Evolutionary conservation across 1,284 basidiomycete genomes (phyloP).

Genomic region (Heterobasidion parviporum): DNA sequence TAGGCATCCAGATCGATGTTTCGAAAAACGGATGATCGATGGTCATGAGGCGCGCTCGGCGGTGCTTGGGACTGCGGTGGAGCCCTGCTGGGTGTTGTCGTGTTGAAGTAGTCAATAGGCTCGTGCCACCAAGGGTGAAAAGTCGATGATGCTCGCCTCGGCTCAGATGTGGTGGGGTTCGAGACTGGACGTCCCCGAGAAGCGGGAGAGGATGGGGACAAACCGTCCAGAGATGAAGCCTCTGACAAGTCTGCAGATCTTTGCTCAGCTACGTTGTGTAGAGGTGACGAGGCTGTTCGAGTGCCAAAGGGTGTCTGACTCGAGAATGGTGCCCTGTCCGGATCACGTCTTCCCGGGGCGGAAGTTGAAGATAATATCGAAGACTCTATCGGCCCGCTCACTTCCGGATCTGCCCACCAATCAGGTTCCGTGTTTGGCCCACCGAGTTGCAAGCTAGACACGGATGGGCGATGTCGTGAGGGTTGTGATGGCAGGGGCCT

Average conservation of each 20-base stretch:
- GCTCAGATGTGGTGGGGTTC: no score
- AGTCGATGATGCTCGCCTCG: no score
- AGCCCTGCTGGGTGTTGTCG: neutral
- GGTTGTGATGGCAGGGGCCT: no score
- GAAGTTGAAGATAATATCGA: no score
- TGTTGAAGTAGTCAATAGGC: neutral
- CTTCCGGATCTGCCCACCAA: no score
- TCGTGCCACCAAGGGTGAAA: neutral
- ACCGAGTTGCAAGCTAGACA: no score
- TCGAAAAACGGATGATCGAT: constrained; percentile 4
- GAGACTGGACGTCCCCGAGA: no score
- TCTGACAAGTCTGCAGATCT: neutral
- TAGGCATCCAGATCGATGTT: constrained; percentile 27
- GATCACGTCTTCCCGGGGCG: neutral
- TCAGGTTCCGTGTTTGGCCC: no score
- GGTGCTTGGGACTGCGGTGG: neutral
- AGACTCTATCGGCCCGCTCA: no score
- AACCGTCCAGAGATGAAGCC: no score
- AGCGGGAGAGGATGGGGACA: no score
- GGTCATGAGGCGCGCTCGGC: neutral
- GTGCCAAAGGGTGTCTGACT: neutral
- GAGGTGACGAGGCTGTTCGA: neutral
- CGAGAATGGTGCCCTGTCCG: neutral
- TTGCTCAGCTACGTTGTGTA: neutral
- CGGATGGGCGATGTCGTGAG: no score